Evolutionary conservation across 2,329 filamentous ascomycete genomes (phyloP), one percentile per base, ranked within the genome.

Genomic region (Capronia coronata): DNA sequence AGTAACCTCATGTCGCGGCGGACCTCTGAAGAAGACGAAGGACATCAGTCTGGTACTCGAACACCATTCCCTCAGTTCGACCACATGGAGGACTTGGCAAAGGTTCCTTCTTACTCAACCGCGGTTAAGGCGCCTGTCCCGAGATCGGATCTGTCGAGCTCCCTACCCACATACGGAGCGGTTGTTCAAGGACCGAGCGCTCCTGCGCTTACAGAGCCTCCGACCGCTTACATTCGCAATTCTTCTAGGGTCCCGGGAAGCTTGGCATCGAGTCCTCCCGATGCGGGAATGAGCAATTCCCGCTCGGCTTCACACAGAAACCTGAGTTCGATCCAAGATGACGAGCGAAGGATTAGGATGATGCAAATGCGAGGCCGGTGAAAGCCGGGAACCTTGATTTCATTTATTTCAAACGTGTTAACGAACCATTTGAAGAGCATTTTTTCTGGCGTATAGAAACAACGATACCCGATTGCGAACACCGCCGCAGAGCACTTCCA

Each of bases 41-140:
- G 58, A 59, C 70, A 49, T 69, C 68, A 55, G 63, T 74, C 61
- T 56, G 69, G 71, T 21, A 63, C 68, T 60, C 66, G 65, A 4
- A 72, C 68, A 1, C 69, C 69, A 7, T 64, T 66, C 40, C 65
- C 65, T 10, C 68, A 71, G 52, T 73, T 74, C 41, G 69, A 74
- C 14, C 80, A 85, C 55, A 68, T 87, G 57, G 76, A 77, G 41
- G 77, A 81, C 56, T 69, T 89, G 35, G 84, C 75, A 64, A 84
- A 84, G 57, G 85, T 90, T 1, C 86, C 86, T 1, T 89, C 85
- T 49, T 90, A 90, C 64, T 77, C 78, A 13, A 89, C 86, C 1
- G 86, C 86, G 0, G 79, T 88, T 21, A 79, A 78, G 55, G 79
- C 82, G 0, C 79, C 81, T 3, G 77, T 80, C 13, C 74, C 77